A percentile compares a stretch with the other conserved stretches of the same genome.
These are phyloP conservation scores for Globisporangium mamillatum DNA, from an alignment of 352 stramenopile genomes.

Conservation along the genomic window DNA sequence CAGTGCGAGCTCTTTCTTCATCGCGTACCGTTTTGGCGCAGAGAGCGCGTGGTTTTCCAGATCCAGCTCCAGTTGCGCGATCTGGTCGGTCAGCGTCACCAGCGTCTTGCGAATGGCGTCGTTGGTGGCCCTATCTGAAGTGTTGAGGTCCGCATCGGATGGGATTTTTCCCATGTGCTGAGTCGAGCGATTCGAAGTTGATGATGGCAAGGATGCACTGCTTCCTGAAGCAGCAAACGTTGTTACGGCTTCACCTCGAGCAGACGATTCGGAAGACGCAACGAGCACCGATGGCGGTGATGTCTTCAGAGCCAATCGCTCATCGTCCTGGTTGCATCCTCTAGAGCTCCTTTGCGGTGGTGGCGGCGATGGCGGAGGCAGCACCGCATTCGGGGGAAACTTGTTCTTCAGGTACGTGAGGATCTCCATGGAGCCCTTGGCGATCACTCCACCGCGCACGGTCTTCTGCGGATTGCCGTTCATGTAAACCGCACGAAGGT, in stretches of 20 bases:
- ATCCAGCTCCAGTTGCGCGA: slow-evolving; percentile 52
- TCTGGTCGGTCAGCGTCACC: slow-evolving; percentile 34
- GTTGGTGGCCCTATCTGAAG: neutral
- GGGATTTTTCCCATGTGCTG: neutral
- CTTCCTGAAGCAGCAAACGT: neutral
- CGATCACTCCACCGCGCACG: slow-evolving; percentile 63
- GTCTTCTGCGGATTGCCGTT: slow-evolving; percentile 86
- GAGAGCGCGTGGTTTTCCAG: slow-evolving; percentile 66
- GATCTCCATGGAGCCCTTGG: slow-evolving; percentile 75
- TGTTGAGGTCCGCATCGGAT: neutral
- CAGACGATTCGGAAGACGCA: neutral
- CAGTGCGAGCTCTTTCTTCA: slow-evolving; percentile 83
- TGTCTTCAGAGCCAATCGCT: neutral
- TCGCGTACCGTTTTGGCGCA: slow-evolving; percentile 66
- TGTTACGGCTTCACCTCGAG: neutral
- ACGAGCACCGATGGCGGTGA: neutral
- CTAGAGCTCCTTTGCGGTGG: neutral
- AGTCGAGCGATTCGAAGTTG: neutral
- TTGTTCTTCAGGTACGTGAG: slow-evolving; percentile 82
- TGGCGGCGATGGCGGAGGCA: slow-evolving; percentile 15
- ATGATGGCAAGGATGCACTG: neutral
- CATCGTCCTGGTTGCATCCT: slow-evolving; percentile 2
- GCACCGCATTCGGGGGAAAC: slow-evolving; percentile 36
- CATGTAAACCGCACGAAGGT: slow-evolving; percentile 74
- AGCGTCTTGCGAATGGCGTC: slow-evolving; percentile 12